Base-by-base conservation (phyloP, 2,329 filamentous ascomycete genomes). In the Kalmusia sp. region DNA sequence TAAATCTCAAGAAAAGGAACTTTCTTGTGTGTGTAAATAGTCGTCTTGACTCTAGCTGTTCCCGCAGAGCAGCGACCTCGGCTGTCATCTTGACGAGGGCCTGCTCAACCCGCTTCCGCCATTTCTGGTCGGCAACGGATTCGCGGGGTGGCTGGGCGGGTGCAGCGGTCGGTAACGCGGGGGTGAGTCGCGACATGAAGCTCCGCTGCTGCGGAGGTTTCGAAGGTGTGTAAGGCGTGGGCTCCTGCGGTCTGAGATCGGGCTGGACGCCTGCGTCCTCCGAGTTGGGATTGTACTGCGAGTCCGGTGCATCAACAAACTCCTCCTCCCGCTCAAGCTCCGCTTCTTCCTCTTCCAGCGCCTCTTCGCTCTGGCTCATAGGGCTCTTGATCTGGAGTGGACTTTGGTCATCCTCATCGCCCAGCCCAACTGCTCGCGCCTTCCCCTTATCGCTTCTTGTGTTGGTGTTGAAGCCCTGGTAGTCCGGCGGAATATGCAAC, bases 61-160 rank as follows among this genome's bases (percentile, higher is more conserved):
- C 95, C 30, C 95, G 85, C 57, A 98, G 77, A 0, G 95, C 95
- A 1, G 95, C 93, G 27, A 99, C 86, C 76, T 99, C 95, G 14
- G 92, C 90, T 4, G 93, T 96, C 77, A 98, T 87, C 64, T 92
- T 91, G 51, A 93, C 91, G 51, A 98, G 82, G 19, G 92, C 91
- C 37, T 87, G 84, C 77, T 98, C 93, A 57, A 98, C 88, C 63
- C 90, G 87, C 54, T 85, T 87, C 46, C 90, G 87, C 91, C 92
- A 96, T 66, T 85, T 87, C 55, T 77, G 74, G 61, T 82, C 79
- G n/a, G 62, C 63, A 22, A 57, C 52, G 17, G 54, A 56, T 35
- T 69, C 63, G 21, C 56, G 28, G 21, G 5, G 62, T 55, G 49
- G 44, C 22, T 51, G 28, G 51, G 54, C 48, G 57, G 62, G 22